Percentiles rank a stretch among this genome's conserved stretches.
Evolutionary conservation across 2,329 filamentous ascomycete species (phyloP).

Genomic region (Daldinia eschscholtzii): DNA sequence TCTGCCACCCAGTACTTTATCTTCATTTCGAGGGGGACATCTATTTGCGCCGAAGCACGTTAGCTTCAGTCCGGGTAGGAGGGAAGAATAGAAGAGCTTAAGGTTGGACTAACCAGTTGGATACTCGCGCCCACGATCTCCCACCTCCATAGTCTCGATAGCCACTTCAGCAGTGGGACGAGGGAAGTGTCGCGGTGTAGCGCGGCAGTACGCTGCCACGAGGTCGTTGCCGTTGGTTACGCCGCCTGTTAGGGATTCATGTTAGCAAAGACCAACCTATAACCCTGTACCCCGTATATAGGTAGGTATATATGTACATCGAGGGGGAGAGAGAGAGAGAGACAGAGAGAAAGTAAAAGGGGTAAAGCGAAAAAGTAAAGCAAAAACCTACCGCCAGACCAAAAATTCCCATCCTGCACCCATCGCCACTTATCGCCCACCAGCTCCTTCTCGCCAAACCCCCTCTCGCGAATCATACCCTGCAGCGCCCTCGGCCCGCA

Average conservation of each 20-base stretch:
- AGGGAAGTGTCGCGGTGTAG: constrained; percentile 59
- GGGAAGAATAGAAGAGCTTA: constrained; percentile 35
- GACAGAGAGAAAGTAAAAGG: not conserved
- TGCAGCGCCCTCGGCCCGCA: constrained; percentile 63
- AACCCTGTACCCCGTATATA: too few species aligned
- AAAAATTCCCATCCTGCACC: constrained; percentile 66
- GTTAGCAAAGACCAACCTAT: too few species aligned
- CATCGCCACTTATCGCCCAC: constrained; percentile 63
- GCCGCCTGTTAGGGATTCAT: constrained; percentile 55
- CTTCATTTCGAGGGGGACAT: not conserved
- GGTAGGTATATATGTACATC: too few species aligned
- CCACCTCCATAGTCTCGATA: constrained; percentile 61
- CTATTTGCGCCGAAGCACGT: not conserved
- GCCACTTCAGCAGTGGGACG: constrained; percentile 59
- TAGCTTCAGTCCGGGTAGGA: not conserved
- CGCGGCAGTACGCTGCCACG: constrained; percentile 64
- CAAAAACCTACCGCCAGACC: constrained; percentile 63
- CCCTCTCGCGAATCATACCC: constrained; percentile 55
- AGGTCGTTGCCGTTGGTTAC: constrained; percentile 70
- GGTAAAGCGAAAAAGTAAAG: not conserved
- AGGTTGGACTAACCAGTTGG: constrained; percentile 50
- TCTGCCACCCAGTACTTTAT: not conserved
- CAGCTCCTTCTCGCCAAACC: constrained; percentile 56
- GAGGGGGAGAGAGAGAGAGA: not conserved
- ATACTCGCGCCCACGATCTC: constrained; percentile 62